Conservation (phyloP, 2,329 filamentous ascomycete species). For the Biscogniauxia marginata region DNA sequence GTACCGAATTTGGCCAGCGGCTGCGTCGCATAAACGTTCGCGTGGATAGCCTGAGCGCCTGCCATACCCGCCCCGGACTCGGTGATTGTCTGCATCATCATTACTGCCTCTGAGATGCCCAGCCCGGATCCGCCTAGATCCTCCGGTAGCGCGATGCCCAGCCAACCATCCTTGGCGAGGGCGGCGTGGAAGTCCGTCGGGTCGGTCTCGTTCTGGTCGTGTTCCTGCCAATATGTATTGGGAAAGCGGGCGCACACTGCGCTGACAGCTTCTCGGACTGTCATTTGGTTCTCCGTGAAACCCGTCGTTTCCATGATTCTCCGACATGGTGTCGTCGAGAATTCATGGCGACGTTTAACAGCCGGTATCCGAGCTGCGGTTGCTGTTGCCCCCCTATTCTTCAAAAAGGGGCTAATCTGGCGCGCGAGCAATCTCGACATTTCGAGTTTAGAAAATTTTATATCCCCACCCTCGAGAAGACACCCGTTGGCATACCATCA, state of each 20-base stretch:
- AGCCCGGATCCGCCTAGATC: constrained; percentile 71
- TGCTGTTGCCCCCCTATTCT: background rate
- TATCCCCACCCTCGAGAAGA: background rate
- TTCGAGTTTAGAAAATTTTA: background rate
- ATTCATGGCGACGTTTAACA: constrained; percentile 17
- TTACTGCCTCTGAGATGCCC: constrained; percentile 77
- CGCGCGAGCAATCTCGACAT: constrained; percentile 15
- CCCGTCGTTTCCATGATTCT: constrained; percentile 68
- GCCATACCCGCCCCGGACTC: constrained; percentile 81
- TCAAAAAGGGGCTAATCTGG: background rate
- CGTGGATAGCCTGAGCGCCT: constrained; percentile 61
- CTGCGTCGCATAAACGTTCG: constrained; percentile 74
- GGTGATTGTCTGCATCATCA: constrained; percentile 83
- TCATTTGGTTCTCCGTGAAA: constrained; percentile 71
- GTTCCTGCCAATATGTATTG: constrained; percentile 74
- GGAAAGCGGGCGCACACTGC: constrained; percentile 70
- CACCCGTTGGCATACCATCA: background rate
- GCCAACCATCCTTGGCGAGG: constrained; percentile 73
- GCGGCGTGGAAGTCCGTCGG: constrained; percentile 75
- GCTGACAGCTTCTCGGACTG: constrained; percentile 67
- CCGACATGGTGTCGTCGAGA: constrained; percentile 36
- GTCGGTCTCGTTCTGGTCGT: constrained; percentile 67
- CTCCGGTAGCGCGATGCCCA: constrained; percentile 77
- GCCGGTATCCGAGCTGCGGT: background rate
- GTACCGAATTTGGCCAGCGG: constrained; percentile 72